These are phyloP conservation scores for Pseudomassariella vexata DNA, from an alignment of 2,329 filamentous ascomycete species.

Conservation along the genomic window DNA sequence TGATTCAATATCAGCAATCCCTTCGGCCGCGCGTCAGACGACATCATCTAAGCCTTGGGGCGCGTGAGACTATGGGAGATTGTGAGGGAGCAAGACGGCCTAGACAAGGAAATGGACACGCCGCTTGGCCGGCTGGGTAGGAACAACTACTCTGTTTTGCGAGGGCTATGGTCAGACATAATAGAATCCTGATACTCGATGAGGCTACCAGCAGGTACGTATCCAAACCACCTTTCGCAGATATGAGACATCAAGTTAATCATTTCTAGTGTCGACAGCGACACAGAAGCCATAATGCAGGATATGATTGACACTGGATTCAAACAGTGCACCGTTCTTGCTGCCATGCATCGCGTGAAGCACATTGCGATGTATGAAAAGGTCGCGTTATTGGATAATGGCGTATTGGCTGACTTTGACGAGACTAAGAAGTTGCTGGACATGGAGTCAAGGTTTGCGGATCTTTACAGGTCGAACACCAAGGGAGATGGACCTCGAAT, in stretches of 20 bases:
- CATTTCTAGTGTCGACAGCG: constrained; percentile 12
- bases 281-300: constrained; percentile 17
- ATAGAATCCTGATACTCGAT: constrained; percentile 14
- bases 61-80: constrained; percentile 7
- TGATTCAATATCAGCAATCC: constrained; percentile 14
- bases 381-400: constrained; percentile 4
- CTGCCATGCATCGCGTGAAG: constrained; percentile 4
- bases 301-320: constrained; percentile 6
- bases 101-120: constrained; percentile 7
- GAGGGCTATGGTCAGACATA: constrained; percentile 12
- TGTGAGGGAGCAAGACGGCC: constrained; percentile 5
- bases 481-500: too few species aligned
- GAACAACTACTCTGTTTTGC: constrained; percentile 15
- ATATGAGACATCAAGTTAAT: background rate
- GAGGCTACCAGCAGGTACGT: constrained; percentile 17
- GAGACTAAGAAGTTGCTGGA: background rate
- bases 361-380: constrained; percentile 2
- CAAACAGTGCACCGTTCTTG: constrained; percentile 4
- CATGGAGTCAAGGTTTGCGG: background rate
- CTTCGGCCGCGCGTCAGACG: constrained; percentile 2
- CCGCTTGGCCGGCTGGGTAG: constrained; percentile 9
- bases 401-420: constrained; percentile 5
- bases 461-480: constrained; percentile 1
- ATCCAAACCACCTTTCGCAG: too few species aligned
- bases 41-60: constrained; percentile 6